Conservation (phyloP, 1,139 yeast genomes). For the Meyerozyma smithsonii region DNA sequence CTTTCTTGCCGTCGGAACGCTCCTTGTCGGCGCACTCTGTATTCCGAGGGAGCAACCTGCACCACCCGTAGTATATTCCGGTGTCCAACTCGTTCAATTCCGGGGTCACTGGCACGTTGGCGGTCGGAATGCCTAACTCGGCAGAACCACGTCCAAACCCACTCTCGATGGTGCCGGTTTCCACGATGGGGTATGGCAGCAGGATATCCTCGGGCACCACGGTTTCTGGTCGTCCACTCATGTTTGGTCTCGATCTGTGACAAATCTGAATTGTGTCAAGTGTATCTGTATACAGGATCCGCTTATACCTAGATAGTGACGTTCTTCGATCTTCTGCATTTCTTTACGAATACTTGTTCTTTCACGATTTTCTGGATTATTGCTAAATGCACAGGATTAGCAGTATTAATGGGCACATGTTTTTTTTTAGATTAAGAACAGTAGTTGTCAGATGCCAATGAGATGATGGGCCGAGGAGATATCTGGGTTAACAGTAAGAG, state of each 20-base stretch:
- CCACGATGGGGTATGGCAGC: conserved; percentile 64
- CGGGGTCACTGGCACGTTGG: conserved; percentile 69
- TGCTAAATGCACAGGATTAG: too few species aligned
- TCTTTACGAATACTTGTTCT: too few species aligned
- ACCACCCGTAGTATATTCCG: conserved; percentile 92
- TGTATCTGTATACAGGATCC: too few species aligned
- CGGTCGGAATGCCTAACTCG: conserved; percentile 93
- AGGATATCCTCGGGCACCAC: conserved; percentile 43
- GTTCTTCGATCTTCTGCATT: background rate
- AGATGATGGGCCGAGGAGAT: too few species aligned
- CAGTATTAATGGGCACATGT: too few species aligned
- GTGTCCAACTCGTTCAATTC: conserved; percentile 49
- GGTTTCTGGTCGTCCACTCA: conserved; percentile 23
- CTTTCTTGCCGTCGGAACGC: conserved; percentile 39
- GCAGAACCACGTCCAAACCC: conserved; percentile 97
- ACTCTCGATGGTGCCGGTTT: conserved; percentile 55
- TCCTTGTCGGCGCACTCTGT: conserved; percentile 15
- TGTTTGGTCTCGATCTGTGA: too few species aligned
- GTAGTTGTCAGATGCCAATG: too few species aligned
- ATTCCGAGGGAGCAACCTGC: conserved; percentile 32
- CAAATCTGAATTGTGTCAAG: too few species aligned
- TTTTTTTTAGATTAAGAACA: too few species aligned
- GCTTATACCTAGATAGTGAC: conserved; percentile 6
- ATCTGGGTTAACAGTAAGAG: too few species aligned
- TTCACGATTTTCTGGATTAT: too few species aligned